Evolutionary conservation across 139 green algal species (phyloP).

Genomic region (Chlamydomonas sp.): DNA sequence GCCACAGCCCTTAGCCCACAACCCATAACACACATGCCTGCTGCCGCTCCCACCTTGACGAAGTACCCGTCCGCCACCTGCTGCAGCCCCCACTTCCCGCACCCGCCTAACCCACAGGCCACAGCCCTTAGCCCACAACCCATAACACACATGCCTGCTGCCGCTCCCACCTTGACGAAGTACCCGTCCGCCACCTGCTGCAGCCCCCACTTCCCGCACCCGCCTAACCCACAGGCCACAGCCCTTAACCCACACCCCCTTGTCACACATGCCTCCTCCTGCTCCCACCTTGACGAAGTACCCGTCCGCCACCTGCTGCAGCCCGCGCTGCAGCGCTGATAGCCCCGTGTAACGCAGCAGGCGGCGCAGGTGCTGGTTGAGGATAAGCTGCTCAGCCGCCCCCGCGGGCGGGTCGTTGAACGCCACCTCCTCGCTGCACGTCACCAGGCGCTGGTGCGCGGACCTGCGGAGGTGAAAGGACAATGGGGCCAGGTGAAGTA

Average conservation of each 20-base stretch:
- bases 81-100: conserved; percentile 89
- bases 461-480: conserved; percentile 7
- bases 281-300: conserved; percentile 82
- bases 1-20: not conserved
- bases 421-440: conserved; percentile 54
- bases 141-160: not conserved
- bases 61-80: conserved; percentile 85
- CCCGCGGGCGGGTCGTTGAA: conserved; percentile 91
- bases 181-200: conserved; percentile 87
- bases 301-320: conserved; percentile 88
- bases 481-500: no score
- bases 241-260: not conserved
- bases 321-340: conserved; percentile 85
- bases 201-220: conserved; percentile 69
- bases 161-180: conserved; percentile 70
- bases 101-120: not conserved
- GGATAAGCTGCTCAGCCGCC: conserved; percentile 84
- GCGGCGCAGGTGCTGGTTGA: conserved; percentile 92
- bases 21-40: not conserved
- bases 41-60: conserved; percentile 63
- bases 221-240: not conserved
- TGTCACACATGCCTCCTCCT: not conserved
- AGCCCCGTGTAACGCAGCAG: conserved; percentile 84
- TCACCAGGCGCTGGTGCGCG: conserved; percentile 73
- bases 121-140: not conserved